Evolutionary conservation across 768 basidiomycete species (phyloP), one percentile per base, ranked within the genome.

Genomic region (Podaxis sp.): DNA sequence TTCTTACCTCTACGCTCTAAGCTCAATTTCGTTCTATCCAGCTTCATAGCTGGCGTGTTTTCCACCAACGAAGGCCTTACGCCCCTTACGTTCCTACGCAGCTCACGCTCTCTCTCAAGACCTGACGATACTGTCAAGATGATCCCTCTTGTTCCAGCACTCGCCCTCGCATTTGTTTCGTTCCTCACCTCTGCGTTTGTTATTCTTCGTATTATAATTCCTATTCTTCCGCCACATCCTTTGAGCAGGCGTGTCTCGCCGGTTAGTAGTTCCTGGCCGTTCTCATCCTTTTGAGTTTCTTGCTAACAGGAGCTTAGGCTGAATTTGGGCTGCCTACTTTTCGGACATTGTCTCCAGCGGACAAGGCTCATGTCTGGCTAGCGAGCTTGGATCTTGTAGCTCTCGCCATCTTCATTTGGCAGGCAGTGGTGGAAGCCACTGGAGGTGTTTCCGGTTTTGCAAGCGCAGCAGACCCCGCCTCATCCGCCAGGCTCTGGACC

Each of bases 311-410:
- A 3, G 36, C 72, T 37, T 71, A 91, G 90, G 82, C 89, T 67
- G 88, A 90, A 76, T 91, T 90, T 72, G 87, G 88, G 65, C 80
- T 89, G 63, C 89, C 88, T 64, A 85, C 85, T 70, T 88, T 85
- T 72, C 80, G 80, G 66, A 82, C 83, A 15, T 80, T 92, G 64
- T 86, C 89, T 41, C 75, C 82, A 40, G 84, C 86, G 56, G 86
- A 90, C 72, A 88, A 89, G 75, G 82, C 77, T 64, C 88, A 90
- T 70, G 68, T 91, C 52, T 92, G 90, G 89, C 77, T 92, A 55
- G 86, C 89, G 63, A 74, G 79, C 27, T 80, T 88, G 51, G 90
- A 92, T 68, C 68, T 91, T 33, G 55, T 88, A 49, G 84, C 88
- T 12, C 77, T 91, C 38, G 74, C 72, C 33, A 71, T 86, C 22